A percentile compares a stretch with the other conserved stretches of the same genome.
Evolutionary conservation across 2,329 filamentous ascomycete genomes (phyloP).

Genomic region (Xenoacremonium recifei): DNA sequence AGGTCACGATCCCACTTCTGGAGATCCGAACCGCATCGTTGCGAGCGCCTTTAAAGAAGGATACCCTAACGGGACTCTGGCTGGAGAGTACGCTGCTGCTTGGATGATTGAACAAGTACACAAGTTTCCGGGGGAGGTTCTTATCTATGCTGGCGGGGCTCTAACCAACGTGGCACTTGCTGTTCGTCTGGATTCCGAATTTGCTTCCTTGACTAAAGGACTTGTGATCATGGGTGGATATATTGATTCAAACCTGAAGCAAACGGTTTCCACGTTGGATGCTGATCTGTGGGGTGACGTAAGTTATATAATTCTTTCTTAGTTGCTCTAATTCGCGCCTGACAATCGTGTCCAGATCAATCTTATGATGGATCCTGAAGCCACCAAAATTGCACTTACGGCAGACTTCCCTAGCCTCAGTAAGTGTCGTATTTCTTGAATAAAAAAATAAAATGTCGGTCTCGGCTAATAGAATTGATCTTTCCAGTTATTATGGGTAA

Average conservation of each 20-base stretch:
- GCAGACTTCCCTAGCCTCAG: neutral
- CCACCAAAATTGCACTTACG: neutral
- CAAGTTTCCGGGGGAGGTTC: constrained; percentile 48
- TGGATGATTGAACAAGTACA: constrained; percentile 48
- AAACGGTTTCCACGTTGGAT: constrained; percentile 19
- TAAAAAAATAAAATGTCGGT: neutral
- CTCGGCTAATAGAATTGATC: neutral
- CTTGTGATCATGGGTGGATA: constrained; percentile 51
- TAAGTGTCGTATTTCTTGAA: neutral
- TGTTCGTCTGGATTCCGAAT: constrained; percentile 42
- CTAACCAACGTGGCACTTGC: constrained; percentile 51
- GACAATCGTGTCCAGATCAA: neutral
- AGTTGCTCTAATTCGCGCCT: neutral
- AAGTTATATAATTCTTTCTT: neutral
- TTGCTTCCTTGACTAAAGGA: constrained; percentile 44
- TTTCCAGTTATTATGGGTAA: too few relatives aligned
- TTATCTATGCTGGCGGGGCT: constrained; percentile 43
- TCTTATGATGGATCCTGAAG: neutral
- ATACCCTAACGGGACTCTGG: constrained; percentile 42
- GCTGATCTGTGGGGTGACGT: constrained; percentile 25
- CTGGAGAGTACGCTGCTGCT: constrained; percentile 38
- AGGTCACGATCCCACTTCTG: neutral
- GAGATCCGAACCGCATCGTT: constrained; percentile 38
- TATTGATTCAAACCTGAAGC: constrained; percentile 40
- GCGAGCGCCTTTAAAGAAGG: constrained; percentile 43